Evolutionary conservation across 495 filamentous ascomycete species (phyloP), one percentile per base, ranked within the genome.

Genomic region (Viridothelium virens): DNA sequence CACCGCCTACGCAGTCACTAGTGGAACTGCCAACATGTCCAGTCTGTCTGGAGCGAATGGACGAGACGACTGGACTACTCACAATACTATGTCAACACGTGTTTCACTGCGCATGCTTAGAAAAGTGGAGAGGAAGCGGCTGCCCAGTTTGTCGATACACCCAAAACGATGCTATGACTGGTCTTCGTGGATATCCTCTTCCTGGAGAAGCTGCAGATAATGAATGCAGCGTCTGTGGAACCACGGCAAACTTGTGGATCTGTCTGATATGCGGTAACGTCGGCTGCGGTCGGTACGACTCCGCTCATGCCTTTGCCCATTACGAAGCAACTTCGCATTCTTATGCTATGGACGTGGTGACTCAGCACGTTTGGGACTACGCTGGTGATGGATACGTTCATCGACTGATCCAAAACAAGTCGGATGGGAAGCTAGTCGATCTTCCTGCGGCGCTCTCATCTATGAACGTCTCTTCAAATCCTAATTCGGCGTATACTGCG

Each of bases 41-140:
- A 1, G 95, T 98, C 14, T 98, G 94, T 70, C 83, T 98, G 12
- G 94, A 98, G 77, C 88, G 94, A 41, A 98, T 98, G 94, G 94
- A 98, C 70, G 92, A 98, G 71, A 96, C 92, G 5, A 92, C 91
- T 0, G 94, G 94, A 3, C 79, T 98, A 2, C 84, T 97, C 70
- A 98, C 94, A 1, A 97, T 97, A 44, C 86, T 93, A 68, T 98
- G 94, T 75, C 95, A 97, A 71, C 94, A 98, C 70, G 92, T 98
- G 64, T 98, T 98, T 74, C 94, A 98, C 78, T 98, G 94, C 75
- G 91, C 89, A 5, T 98, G 94, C 78, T 82, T 98, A 0, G 90
- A 96, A 70, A 97, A 96, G 72, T 98, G 94, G 94, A 89, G 88
- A 72, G 94, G 93, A 25, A 88, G 84, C 62, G 93, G 93, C 38